A percentile compares a stretch with the other conserved stretches of the same genome.
Conservation (phyloP, 2,329 filamentous ascomycete genomes). For the Plectosphaerella sp. region DNA sequence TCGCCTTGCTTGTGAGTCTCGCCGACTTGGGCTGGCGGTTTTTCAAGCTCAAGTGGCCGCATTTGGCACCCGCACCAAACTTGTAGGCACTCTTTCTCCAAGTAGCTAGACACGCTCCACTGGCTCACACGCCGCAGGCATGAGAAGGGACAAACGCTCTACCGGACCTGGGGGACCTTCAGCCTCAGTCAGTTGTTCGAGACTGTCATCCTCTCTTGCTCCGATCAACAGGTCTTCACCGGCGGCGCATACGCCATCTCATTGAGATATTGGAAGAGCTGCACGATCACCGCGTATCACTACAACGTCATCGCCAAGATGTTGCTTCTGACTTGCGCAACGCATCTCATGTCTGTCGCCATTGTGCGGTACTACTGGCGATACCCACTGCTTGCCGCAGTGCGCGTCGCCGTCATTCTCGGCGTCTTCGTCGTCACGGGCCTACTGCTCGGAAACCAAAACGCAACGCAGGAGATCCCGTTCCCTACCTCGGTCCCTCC, state of each 20-base stretch:
- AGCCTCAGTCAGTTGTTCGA: conserved; percentile 16
- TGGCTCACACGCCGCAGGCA: neutral
- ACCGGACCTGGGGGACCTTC: neutral
- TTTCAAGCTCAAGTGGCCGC: neutral
- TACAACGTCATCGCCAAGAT: conserved; percentile 31
- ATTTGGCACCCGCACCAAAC: too few relatives aligned
- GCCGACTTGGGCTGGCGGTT: neutral
- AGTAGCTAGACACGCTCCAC: too few relatives aligned
- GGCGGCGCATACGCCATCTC: conserved; percentile 29
- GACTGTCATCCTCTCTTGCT: conserved; percentile 24
- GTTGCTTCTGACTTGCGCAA: conserved; percentile 29
- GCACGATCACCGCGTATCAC: conserved; percentile 20
- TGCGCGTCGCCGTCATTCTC: conserved; percentile 23
- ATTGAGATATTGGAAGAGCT: conserved; percentile 22
- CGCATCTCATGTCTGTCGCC: conserved; percentile 27
- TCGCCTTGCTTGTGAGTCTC: neutral
- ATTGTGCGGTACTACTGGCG: conserved; percentile 28
- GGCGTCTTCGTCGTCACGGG: conserved; percentile 25
- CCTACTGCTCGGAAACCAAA: conserved; percentile 24
- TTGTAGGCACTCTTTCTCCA: too few relatives aligned
- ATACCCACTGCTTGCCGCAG: conserved; percentile 18
- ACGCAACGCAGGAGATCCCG: conserved; percentile 7
- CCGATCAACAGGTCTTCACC: conserved; percentile 32
- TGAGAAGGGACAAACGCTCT: neutral
- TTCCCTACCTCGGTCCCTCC: conserved; percentile 24